Evolutionary conservation across 192 early-diverging fungal species (phyloP).

Genomic region (Dissophora ornata): DNA sequence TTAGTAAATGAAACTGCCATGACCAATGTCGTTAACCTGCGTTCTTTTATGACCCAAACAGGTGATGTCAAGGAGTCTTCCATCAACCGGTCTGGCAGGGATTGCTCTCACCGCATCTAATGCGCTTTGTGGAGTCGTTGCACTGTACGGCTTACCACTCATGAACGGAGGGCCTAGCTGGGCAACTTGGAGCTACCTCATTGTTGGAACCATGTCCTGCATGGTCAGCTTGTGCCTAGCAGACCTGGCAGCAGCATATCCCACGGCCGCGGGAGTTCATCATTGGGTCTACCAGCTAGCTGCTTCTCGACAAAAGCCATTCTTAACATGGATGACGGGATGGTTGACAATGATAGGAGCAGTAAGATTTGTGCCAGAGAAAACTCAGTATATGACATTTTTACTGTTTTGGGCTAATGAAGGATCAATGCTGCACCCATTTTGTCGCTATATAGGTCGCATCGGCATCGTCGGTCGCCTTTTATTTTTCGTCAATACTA

Average conservation of each 20-base stretch:
- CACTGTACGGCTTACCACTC: slow-evolving; percentile 30
- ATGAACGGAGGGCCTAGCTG: slow-evolving; percentile 46
- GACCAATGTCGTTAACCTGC: background rate
- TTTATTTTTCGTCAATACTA: slow-evolving; percentile 34
- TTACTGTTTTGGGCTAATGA: too few relatives aligned
- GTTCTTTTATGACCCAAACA: background rate
- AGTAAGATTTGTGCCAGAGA: too few relatives aligned
- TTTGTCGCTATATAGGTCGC: slow-evolving; percentile 10
- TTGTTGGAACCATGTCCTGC: slow-evolving; percentile 32
- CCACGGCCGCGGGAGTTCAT: slow-evolving; percentile 33
- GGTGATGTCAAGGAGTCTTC: slow-evolving; percentile 38
- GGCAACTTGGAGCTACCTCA: slow-evolving; percentile 41
- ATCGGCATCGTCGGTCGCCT: slow-evolving; percentile 28
- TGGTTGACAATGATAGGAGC: slow-evolving; percentile 37
- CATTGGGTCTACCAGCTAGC: slow-evolving; percentile 43
- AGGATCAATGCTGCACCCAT: too few relatives aligned
- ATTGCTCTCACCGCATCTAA: slow-evolving; percentile 24
- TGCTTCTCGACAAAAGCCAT: slow-evolving; percentile 8
- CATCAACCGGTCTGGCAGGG: slow-evolving; percentile 19
- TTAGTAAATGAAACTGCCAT: background rate
- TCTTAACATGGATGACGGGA: slow-evolving; percentile 41
- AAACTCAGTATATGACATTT: too few relatives aligned
- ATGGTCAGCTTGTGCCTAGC: slow-evolving; percentile 35
- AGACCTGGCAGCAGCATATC: slow-evolving; percentile 44
- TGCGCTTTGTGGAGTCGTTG: slow-evolving; percentile 28